Evolutionary conservation across 371 early-diverging fungal species (phyloP), one percentile per base, ranked within the genome.

Genomic region (Syncephalastrum contaminatum): DNA sequence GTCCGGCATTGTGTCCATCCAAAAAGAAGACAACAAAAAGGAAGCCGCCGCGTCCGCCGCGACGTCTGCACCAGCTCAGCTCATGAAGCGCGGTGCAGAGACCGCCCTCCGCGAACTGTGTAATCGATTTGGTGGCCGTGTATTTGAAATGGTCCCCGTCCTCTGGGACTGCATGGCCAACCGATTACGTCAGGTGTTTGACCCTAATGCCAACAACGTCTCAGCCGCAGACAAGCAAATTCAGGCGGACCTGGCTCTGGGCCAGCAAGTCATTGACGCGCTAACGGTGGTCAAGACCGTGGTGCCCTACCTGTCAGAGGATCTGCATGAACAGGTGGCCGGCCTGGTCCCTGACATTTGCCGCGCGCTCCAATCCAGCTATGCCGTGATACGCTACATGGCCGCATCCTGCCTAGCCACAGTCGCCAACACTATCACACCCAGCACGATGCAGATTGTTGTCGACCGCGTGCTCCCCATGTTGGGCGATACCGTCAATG

Each of bases 71-170:
- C 59, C 69, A 6, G 83, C 83, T 2, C 79, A 80, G 24, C 61
- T 87, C 48, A 84, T 90, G 56, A 82, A 90, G 14, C 88, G 96
- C 14, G 98, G 98, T 15, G 95, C 95, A 3, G 84, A 89, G 48
- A 63, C 71, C 8, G 84, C 95, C 2, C 64, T 95, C 20, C 66
- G 76, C 25, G 80, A 82, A 19, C 70, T 95, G 7, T 92, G 92
- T 50, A 71, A 64, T 24, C 74, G 74, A 5, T 95, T 94, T 75
- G 94, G 91, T 0, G 60, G 74, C 7, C 61, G 66, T 2, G 72
- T 95, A 21, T 89, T 96, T 64, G 73, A 72, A 4, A 64, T 59
- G 4, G 80, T 92, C 0, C 95, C 98, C 13, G 87, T 85, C 48
- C 58, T 96, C 19, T 94, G 94, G 92, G 85, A 84, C 30, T 83